Evolutionary conservation across 805 yeast species (phyloP).

Genomic region (Isabelozyma heimii): DNA sequence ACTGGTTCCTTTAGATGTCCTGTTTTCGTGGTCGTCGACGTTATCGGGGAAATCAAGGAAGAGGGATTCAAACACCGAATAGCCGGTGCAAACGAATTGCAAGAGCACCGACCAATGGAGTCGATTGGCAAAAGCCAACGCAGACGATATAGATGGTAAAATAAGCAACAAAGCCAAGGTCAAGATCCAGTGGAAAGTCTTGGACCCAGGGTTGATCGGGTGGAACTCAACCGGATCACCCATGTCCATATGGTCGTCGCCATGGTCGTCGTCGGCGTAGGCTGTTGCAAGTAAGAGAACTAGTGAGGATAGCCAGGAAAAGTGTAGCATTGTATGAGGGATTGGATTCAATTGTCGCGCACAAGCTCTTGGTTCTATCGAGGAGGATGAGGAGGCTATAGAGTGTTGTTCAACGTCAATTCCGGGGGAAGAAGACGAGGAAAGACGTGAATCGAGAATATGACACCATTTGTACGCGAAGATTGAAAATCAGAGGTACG

Average conservation of each 20-base stretch:
- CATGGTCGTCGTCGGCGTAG: conserved; percentile 1
- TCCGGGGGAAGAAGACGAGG: no score
- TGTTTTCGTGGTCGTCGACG: conserved; percentile 60
- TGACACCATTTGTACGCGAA: no score
- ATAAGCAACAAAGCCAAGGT: conserved; percentile 47
- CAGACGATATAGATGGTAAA: conserved; percentile 55
- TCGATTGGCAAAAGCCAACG: conserved; percentile 53
- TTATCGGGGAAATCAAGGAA: conserved; percentile 61
- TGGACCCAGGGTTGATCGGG: conserved; percentile 48
- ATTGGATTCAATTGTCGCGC: neutral
- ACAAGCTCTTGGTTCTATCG: neutral
- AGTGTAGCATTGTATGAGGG: neutral
- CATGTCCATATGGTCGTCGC: conserved; percentile 16
- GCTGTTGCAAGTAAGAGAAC: neutral
- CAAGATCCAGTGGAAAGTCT: conserved; percentile 64
- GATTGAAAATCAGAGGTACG: no score
- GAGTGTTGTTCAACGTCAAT: no score
- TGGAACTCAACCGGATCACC: conserved; percentile 35
- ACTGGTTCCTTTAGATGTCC: conserved; percentile 66
- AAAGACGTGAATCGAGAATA: no score
- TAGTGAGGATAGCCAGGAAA: neutral
- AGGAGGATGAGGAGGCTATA: no score
- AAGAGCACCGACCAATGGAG: conserved; percentile 43
- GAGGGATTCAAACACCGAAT: conserved; percentile 55
- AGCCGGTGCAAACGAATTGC: conserved; percentile 46